A percentile compares a stretch with the other conserved stretches of the same genome.
Conservation (phyloP, 768 basidiomycete genomes). For the Dendrothele bispora region DNA sequence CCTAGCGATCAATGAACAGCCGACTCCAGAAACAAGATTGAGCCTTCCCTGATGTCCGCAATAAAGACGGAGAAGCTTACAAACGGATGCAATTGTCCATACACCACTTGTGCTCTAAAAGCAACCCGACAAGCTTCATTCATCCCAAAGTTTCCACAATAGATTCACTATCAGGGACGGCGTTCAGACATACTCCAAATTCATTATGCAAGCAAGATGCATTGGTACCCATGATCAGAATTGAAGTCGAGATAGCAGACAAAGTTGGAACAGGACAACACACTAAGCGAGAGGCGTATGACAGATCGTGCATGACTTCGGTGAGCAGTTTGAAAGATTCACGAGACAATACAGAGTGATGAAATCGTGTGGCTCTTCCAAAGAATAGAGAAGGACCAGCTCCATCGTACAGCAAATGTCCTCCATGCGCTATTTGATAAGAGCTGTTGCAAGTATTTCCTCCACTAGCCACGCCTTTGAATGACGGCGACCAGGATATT, state of each 20-base stretch:
- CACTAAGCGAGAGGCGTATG: conserved; percentile 11
- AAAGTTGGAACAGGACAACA: conserved; percentile 14
- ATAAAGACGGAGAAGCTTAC: conserved; percentile 10
- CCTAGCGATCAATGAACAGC: conserved; percentile 10
- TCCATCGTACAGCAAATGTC: conserved; percentile 9
- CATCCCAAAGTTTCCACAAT: conserved; percentile 9
- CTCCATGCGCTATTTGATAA: conserved; percentile 8
- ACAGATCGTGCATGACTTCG: conserved; percentile 12
- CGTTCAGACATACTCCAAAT: too few relatives aligned
- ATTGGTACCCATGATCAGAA: conserved; percentile 11
- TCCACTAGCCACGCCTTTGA: conserved; percentile 7
- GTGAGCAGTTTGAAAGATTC: conserved; percentile 15
- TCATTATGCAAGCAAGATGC: conserved; percentile 11
- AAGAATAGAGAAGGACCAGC: conserved; percentile 9
- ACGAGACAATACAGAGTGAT: conserved; percentile 18
- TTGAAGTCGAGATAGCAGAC: conserved; percentile 7
- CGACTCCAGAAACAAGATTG: conserved; percentile 11
- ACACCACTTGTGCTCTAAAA: conserved; percentile 8
- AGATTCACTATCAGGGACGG: background rate
- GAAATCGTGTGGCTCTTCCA: conserved; percentile 16
- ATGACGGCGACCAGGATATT: conserved; percentile 12
- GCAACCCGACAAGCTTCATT: conserved; percentile 10
- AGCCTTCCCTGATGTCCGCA: conserved; percentile 15
- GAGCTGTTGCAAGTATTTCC: conserved; percentile 11
- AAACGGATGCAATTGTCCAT: conserved; percentile 14